These are phyloP conservation scores for Nigrospora sphaerica DNA, from an alignment of 2,329 filamentous ascomycete genomes.

Conservation along the genomic window DNA sequence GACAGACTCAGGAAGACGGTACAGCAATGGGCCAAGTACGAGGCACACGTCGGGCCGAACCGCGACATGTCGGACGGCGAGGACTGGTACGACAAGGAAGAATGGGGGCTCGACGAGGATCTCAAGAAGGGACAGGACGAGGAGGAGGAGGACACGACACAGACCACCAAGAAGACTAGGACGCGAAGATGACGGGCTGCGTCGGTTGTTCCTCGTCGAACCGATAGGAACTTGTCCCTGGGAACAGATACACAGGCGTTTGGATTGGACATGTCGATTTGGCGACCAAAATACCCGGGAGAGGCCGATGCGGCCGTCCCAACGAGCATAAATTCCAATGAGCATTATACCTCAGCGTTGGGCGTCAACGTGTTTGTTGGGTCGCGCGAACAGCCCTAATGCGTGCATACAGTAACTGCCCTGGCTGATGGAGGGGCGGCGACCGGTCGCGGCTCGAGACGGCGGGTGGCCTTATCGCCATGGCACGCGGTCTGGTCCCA, in stretches of 20 bases:
- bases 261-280: background rate
- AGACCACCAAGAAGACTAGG: constrained; percentile 54
- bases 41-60: constrained; percentile 60
- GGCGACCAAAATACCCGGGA: constrained; percentile 4
- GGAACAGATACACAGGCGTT: too few species aligned
- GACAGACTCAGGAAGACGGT: constrained; percentile 67
- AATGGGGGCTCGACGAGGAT: constrained; percentile 68
- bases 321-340: background rate
- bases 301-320: background rate
- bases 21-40: constrained; percentile 69
- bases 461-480: too few species aligned
- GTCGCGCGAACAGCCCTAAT: too few species aligned
- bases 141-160: constrained; percentile 67
- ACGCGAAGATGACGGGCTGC: constrained; percentile 37
- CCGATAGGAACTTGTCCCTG: too few species aligned
- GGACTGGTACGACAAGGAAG: constrained; percentile 81
- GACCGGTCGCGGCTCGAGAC: too few species aligned
- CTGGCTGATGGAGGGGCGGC: too few species aligned
- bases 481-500: too few species aligned
- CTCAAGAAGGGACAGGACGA: constrained; percentile 76
- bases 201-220: too few species aligned
- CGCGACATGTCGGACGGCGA: constrained; percentile 80
- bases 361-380: too few species aligned
- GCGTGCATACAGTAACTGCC: too few species aligned
- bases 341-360: background rate